Evolutionary conservation across 75 land plant genomes (phyloP), one percentile per base, ranked within the genome.

Genomic region (Pinus albicaulis): DNA sequence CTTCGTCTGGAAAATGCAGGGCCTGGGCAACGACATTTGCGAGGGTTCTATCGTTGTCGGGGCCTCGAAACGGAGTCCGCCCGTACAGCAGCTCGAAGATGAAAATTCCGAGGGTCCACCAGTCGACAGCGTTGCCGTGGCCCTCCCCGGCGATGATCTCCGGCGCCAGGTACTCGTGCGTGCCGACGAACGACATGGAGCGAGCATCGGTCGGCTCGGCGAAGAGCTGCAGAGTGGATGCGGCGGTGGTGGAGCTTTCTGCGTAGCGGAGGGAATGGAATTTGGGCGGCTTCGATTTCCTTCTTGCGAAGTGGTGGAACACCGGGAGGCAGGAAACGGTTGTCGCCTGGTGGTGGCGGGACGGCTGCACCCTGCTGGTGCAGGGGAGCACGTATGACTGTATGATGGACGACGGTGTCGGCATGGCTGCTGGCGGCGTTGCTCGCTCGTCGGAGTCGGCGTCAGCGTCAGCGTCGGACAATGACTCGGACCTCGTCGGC

Each of bases 101-200:
- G 14, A 84, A 84, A 13, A 84, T 82, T 8, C 86, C 86, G n/a
- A 82, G 83, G 7, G 86, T 84, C 86, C 86, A 84, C 86, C 86
- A 84, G 60, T 84, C 86, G 25, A 84, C 86, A 0, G 86, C 86
- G 59, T 80, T 82, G n/a, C 86, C 86, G n/a, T 84, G 86, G 36
- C 86, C 86, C 7, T 84, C 86, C 17, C 84, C 85, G 0, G 57
- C 26, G 16, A 84, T 82, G 64, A 84, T 84, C 31, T 84, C 86
- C 24, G 86, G 86, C 11, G 86, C 86, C 13, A 84, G 71, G 58
- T 84, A 84, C 76, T 84, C 86, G 80, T 84, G 86, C 6, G 86
- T 84, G 22, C 86, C 86, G 20, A 84, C 86, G 62, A 84, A 84
- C 3, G 86, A 84, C 86, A 84, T 84, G 0, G 86, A 84, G 3